Conservation (phyloP, 148 eudicot species). For the Chenopodium formosanum region DNA sequence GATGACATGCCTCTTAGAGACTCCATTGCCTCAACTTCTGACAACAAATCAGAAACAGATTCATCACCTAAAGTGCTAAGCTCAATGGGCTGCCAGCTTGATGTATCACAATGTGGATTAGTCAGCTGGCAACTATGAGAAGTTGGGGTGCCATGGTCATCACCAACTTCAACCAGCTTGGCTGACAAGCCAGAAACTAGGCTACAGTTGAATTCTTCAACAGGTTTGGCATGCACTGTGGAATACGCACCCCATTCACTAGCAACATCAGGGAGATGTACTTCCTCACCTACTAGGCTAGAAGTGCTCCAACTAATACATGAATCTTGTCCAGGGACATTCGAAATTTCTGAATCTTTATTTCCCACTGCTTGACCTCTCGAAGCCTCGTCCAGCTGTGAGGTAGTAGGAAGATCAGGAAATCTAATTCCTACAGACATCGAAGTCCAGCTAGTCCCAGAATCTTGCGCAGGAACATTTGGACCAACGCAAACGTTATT, state of each 20-base stretch:
- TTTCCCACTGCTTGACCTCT: constrained; percentile 35
- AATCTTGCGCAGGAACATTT: constrained; percentile 38
- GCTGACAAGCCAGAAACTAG: constrained; percentile 42
- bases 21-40: constrained; percentile 98
- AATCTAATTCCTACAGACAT: constrained; percentile 28
- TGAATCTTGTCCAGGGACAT: constrained; percentile 41
- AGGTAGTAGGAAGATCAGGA: constrained; percentile 37
- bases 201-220: constrained; percentile 44
- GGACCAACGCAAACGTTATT: constrained; percentile 31
- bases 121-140: constrained; percentile 36
- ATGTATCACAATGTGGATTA: constrained; percentile 40
- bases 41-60: constrained; percentile 86
- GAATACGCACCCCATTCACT: constrained; percentile 64
- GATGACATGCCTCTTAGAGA: constrained; percentile 62
- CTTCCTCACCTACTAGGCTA: constrained; percentile 41
- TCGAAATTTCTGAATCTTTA: constrained; percentile 26
- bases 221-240: constrained; percentile 39
- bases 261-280: constrained; percentile 42
- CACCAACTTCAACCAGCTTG: constrained; percentile 29
- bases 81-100: constrained; percentile 79
- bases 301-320: constrained; percentile 67
- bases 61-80: constrained; percentile 83
- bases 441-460: constrained; percentile 34
- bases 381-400: constrained; percentile 33
- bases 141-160: constrained; percentile 32